Conservation (phyloP, 2,329 filamentous ascomycete species). For the Aspergillus sp. region DNA sequence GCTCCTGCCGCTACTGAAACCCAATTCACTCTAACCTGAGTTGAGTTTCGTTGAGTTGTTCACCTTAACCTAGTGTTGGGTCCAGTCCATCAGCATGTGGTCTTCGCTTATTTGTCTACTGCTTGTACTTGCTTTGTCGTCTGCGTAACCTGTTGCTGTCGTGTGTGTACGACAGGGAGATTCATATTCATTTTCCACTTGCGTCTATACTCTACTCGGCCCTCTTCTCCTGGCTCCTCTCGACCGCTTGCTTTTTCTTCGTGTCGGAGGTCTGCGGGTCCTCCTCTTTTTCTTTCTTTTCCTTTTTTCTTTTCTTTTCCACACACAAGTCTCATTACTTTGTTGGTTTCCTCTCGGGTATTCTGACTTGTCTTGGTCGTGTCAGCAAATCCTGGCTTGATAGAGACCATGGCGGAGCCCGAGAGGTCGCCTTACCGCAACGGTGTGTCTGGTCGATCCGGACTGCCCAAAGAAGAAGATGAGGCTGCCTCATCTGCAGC, state of each 20-base stretch:
- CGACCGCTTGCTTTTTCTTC: slow-evolving; percentile 2
- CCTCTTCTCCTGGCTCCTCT: slow-evolving; percentile 5
- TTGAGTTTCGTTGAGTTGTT: no score
- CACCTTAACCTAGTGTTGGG: no score
- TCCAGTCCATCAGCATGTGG: slow-evolving; percentile 24
- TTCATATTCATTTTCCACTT: slow-evolving; percentile 3
- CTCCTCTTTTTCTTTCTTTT: slow-evolving; percentile 1
- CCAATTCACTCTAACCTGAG: no score
- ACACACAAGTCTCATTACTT: slow-evolving; percentile 8
- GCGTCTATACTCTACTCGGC: not conserved
- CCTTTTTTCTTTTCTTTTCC: slow-evolving; percentile 4
- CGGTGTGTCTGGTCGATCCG: slow-evolving; percentile 23
- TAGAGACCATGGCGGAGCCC: slow-evolving; percentile 28
- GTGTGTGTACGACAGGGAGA: slow-evolving; percentile 17
- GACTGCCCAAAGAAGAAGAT: slow-evolving; percentile 19
- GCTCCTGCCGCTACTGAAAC: no score
- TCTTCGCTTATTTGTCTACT: slow-evolving; percentile 24
- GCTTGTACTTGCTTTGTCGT: slow-evolving; percentile 12
- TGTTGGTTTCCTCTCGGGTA: slow-evolving; percentile 27
- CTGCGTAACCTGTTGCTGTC: slow-evolving; percentile 25
- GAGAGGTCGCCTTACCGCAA: slow-evolving; percentile 29
- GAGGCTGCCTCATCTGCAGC: slow-evolving; percentile 15
- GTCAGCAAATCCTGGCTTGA: slow-evolving; percentile 22
- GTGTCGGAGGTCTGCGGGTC: not conserved
- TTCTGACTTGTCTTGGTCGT: slow-evolving; percentile 26